A percentile compares a stretch with the other conserved stretches of the same genome.
Conservation (phyloP, 1,284 basidiomycete genomes). For the Fomitopsis pinicola region DNA sequence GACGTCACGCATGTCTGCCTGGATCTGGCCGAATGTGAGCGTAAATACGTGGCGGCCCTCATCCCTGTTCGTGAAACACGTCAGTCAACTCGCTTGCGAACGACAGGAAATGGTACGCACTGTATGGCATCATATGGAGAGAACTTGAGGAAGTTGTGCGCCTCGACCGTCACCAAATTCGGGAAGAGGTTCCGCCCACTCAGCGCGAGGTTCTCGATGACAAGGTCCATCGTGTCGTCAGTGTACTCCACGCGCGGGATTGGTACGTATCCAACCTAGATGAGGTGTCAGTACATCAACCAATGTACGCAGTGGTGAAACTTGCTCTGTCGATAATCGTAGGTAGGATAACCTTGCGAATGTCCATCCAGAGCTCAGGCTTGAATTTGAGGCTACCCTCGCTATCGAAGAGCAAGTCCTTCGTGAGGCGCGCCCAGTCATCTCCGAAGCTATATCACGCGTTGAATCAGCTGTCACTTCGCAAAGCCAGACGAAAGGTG, state of each 20-base stretch:
- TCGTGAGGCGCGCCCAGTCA: conserved; percentile 81
- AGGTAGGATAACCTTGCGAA: conserved; percentile 82
- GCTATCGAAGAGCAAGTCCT: conserved; percentile 51
- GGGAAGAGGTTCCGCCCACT: conserved; percentile 83
- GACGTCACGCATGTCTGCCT: conserved; percentile 92
- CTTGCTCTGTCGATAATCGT: conserved; percentile 66
- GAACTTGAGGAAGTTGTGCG: conserved; percentile 83
- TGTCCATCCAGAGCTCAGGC: conserved; percentile 82
- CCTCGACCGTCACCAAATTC: conserved; percentile 78
- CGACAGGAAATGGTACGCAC: conserved; percentile 8
- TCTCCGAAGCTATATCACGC: conserved; percentile 52
- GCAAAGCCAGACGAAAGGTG: neutral
- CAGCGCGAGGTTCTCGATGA: conserved; percentile 91
- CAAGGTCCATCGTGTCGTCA: conserved; percentile 78
- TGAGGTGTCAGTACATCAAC: neutral
- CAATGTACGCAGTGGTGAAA: conserved; percentile 23
- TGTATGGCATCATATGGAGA: conserved; percentile 60
- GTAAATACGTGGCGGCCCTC: conserved; percentile 66
- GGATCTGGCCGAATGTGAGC: conserved; percentile 79
- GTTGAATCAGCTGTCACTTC: neutral
- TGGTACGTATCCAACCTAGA: conserved; percentile 80
- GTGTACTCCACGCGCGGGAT: conserved; percentile 90
- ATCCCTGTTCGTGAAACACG: conserved; percentile 47
- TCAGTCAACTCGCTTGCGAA: neutral
- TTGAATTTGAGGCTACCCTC: conserved; percentile 91